These are phyloP conservation scores for Brassica hybrid DNA, from an alignment of 441 rosid species.

Conservation along the genomic window DNA sequence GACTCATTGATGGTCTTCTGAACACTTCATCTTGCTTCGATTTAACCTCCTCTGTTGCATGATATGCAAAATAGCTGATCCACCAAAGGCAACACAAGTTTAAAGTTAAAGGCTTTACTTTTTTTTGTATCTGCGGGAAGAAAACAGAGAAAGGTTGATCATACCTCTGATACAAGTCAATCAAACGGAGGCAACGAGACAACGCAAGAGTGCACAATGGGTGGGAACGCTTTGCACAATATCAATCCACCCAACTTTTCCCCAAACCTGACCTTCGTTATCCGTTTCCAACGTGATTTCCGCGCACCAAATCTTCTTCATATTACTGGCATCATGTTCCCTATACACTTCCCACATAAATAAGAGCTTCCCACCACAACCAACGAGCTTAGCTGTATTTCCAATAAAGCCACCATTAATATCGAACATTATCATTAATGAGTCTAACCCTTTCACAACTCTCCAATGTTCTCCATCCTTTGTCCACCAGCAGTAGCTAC, in stretches of 20 bases:
- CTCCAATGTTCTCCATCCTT: neutral
- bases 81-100: conserved; percentile 29
- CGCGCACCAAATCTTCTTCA: neutral
- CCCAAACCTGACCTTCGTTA: neutral
- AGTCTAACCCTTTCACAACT: neutral
- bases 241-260: neutral
- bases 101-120: neutral
- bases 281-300: neutral
- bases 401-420: neutral
- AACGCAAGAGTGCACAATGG: neutral
- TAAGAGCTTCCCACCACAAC: neutral
- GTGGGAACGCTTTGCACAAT: neutral
- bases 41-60: conserved; percentile 54
- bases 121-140: too few species aligned
- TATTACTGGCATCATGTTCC: neutral
- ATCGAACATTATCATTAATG: neutral
- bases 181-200: neutral
- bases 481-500: neutral
- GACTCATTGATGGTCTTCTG: conserved; percentile 65
- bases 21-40: conserved; percentile 57
- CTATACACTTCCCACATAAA: neutral
- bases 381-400: neutral
- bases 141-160: neutral
- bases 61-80: conserved; percentile 68
- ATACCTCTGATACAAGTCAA: neutral